These are phyloP conservation scores for Vachellia collinsii DNA, from an alignment of 306 rosid genomes.

Conservation along the genomic window DNA sequence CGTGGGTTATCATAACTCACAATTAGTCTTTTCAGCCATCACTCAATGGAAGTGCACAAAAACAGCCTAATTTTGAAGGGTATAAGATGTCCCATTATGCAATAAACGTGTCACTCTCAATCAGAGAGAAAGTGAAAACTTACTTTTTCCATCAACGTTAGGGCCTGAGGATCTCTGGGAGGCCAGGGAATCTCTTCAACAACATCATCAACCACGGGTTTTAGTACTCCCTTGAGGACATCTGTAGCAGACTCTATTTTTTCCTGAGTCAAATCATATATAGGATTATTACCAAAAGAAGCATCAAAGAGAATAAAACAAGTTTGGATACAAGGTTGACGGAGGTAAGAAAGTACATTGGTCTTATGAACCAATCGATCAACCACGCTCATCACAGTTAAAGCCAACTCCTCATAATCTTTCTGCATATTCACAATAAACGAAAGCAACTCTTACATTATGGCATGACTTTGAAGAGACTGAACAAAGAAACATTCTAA, in stretches of 20 bases:
- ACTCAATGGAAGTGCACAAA: constrained; percentile 4
- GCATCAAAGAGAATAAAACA: constrained; percentile 27
- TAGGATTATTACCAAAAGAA: constrained; percentile 26
- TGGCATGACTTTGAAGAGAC: constrained; percentile 25
- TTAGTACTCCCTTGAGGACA: constrained; percentile 77
- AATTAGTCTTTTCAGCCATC: not conserved
- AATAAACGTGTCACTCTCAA: not conserved
- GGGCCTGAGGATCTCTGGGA: constrained; percentile 78
- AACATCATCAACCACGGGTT: constrained; percentile 72
- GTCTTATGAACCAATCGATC: constrained; percentile 82
- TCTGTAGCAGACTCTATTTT: constrained; percentile 91
- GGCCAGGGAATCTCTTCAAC: constrained; percentile 91
- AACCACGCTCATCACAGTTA: constrained; percentile 72
- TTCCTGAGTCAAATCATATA: constrained; percentile 52
- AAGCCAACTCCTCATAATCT: constrained; percentile 92
- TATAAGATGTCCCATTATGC: not conserved
- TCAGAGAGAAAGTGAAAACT: constrained; percentile 40
- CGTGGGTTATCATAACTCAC: constrained; percentile 22
- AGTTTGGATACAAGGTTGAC: constrained; percentile 1
- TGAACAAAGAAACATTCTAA: constrained; percentile 2
- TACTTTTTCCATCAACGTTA: constrained; percentile 73
- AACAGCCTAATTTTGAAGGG: constrained; percentile 3
- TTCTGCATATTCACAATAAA: constrained; percentile 57
- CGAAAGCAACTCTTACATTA: constrained; percentile 26
- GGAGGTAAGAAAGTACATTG: constrained; percentile 50